Base-by-base conservation (phyloP, 2,329 filamentous ascomycete species). In the Verticillium alfalfae region DNA sequence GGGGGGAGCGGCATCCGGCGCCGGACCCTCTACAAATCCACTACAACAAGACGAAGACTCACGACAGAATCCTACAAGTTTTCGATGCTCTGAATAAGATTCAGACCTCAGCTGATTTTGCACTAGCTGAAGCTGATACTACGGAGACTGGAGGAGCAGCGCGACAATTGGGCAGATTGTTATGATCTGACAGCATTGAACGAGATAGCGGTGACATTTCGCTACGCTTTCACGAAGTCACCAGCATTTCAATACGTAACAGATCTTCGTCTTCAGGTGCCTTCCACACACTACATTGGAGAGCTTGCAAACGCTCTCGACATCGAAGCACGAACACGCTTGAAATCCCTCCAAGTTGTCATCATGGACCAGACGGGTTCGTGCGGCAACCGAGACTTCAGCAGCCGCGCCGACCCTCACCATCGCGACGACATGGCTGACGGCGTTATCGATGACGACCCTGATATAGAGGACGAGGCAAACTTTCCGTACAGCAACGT, bases 281-380 rank as follows among this genome's bases (percentile, higher is more conserved):
- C 61, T 5, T 54, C 54, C 34, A 62, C 61, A 16, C 60, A 59
- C 54, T 22, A 60, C 16, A 39, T 58, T 37, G 58, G 61, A 10
- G 34, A 55, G 45, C 16, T 60, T 5, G 36, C 54, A 7, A 8
- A 5, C 1, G 39, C 12, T 5, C 5, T 62, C 1, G 38, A 41
- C 10, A 39, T 57, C 26, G 36, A 39, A 8, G 58, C 36, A 12
- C 55, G 58, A n/a, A 36, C 60, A 36, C 61, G 41, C 22, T 56
- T 62, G n/a, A 54, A 12, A 9, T 18, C 45, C 38, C 55, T 62
- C 6, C 34, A 49, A 8, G 8, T 62, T 26, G 55, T 41, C 7
- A 62, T 62, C 5, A 45, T 57, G 15, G 61, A 62, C 18, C 39
- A 57, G 26, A 62, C 61, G 5, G 61, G 61, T n/a, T 59, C 61